Conservation (phyloP, 2,329 filamentous ascomycete species). For the Pseudogymnoascus sp. region DNA sequence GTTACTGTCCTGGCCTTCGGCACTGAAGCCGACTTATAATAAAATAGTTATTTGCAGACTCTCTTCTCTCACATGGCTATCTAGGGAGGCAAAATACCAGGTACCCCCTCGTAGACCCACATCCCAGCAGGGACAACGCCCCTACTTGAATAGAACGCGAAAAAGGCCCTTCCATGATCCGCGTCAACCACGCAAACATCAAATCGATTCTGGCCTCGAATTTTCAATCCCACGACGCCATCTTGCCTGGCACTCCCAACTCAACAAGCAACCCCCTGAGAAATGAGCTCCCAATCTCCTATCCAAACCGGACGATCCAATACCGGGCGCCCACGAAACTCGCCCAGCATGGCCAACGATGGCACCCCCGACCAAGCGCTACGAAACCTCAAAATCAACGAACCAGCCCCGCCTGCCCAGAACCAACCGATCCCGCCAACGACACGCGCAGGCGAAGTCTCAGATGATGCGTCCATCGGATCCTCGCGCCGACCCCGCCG, state of each 20-base stretch:
- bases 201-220: background rate
- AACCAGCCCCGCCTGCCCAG: background rate
- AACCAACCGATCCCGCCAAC: background rate
- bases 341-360: background rate
- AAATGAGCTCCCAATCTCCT: background rate
- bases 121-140: background rate
- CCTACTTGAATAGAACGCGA: background rate
- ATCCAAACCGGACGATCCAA: background rate
- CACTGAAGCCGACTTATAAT: background rate
- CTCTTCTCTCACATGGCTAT: background rate
- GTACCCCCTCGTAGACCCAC: background rate
- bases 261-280: background rate
- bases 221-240: background rate
- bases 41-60: background rate
- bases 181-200: background rate
- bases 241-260: background rate
- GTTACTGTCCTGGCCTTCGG: background rate
- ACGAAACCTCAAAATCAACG: background rate
- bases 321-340: constrained; percentile 4
- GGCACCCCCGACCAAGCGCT: background rate
- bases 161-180: background rate
- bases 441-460: background rate
- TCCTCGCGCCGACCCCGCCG: background rate
- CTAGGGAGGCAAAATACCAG: background rate
- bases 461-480: background rate